These are phyloP conservation scores for Primulina huaijiensis DNA, from an alignment of 257 asterid species.

Conservation along the genomic window DNA sequence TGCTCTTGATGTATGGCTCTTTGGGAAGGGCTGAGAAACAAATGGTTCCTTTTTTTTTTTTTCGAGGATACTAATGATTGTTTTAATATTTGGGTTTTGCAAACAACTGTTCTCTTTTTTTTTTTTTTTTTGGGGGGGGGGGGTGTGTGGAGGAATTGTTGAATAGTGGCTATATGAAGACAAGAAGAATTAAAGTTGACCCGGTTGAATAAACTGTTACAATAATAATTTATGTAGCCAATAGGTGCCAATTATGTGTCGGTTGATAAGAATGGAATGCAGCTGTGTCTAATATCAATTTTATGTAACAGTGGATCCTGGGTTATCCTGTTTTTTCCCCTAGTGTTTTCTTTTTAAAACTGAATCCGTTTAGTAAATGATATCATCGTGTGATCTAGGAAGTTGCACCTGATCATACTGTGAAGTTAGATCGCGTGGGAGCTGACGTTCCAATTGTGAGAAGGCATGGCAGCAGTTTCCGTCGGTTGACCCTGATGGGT, in stretches of 20 bases:
- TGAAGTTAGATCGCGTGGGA: constrained; percentile 94
- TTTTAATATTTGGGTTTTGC: neutral
- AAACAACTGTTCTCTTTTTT: too few relatives aligned
- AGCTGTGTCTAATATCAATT: neutral
- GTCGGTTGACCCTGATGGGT: constrained; percentile 92
- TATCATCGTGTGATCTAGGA: constrained; percentile 42
- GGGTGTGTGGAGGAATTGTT: neutral
- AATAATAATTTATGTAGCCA: too few relatives aligned
- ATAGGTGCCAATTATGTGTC: neutral
- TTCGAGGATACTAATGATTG: neutral
- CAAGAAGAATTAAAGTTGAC: neutral
- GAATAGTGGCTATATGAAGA: neutral
- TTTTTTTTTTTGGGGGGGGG: too few relatives aligned
- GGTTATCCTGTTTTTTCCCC: neutral
- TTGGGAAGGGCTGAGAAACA: neutral
- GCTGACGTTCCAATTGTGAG: constrained; percentile 95
- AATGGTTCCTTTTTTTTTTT: too few relatives aligned
- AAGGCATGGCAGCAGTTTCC: constrained; percentile 99
- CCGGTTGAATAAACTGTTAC: neutral
- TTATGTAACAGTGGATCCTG: neutral
- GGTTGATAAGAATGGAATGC: neutral
- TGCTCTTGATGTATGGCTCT: neutral
- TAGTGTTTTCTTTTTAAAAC: neutral
- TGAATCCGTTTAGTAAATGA: neutral
- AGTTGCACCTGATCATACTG: constrained; percentile 97